Conservation (phyloP, 768 basidiomycete species). For the Boletus fagicola region DNA sequence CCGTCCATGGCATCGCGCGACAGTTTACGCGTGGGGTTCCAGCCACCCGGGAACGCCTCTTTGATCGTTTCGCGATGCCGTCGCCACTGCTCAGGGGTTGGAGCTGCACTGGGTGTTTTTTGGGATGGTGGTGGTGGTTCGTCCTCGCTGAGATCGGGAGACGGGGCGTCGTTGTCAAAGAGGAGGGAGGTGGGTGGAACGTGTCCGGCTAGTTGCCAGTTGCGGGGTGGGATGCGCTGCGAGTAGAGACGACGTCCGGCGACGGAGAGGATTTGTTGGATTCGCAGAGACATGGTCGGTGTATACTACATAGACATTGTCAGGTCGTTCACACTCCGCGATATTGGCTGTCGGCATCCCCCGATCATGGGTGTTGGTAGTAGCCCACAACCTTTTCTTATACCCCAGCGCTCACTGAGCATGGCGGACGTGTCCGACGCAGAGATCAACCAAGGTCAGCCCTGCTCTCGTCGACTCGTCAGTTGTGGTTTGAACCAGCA, state of each 20-base stretch:
- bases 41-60: slow-evolving; percentile 60
- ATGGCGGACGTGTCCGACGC: slow-evolving; percentile 84
- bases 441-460: slow-evolving; percentile 68
- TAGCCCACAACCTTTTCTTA: no score
- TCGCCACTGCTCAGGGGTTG: slow-evolving; percentile 46
- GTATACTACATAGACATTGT: not conserved
- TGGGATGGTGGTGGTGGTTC: slow-evolving; percentile 31
- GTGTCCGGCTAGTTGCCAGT: slow-evolving; percentile 34
- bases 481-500: slow-evolving; percentile 15
- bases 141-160: slow-evolving; percentile 31
- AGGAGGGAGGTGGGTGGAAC: slow-evolving; percentile 33
- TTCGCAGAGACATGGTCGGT: slow-evolving; percentile 18
- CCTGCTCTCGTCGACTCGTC: slow-evolving; percentile 1
- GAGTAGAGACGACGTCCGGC: slow-evolving; percentile 29
- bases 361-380: slow-evolving; percentile 8
- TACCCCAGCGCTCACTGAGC: not conserved
- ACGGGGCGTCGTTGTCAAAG: slow-evolving; percentile 15
- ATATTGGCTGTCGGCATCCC: slow-evolving; percentile 19
- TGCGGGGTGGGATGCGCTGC: slow-evolving; percentile 21
- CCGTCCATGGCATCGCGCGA: slow-evolving; percentile 85
- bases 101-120: slow-evolving; percentile 16
- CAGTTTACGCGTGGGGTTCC: slow-evolving; percentile 77
- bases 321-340: slow-evolving; percentile 20
- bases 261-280: slow-evolving; percentile 8
- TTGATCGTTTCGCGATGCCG: slow-evolving; percentile 52